Evolutionary conservation across 2,329 filamentous ascomycete species (phyloP), one percentile per base, ranked within the genome.

Genomic region (Curvularia sp.): DNA sequence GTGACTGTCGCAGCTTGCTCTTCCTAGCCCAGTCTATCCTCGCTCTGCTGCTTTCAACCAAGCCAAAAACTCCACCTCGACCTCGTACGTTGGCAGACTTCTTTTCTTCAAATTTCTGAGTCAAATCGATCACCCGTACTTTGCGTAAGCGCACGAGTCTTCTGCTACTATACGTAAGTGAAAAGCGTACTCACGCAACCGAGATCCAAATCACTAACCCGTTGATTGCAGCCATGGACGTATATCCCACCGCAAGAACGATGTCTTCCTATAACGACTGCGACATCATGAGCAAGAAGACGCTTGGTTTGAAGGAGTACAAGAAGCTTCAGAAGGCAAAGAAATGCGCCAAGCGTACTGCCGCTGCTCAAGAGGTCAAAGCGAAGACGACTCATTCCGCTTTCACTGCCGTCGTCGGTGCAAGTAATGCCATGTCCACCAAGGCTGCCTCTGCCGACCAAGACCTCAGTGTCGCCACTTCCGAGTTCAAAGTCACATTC

Each of bases 291-390:
- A 47, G 1, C 39, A 60, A 60, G 33, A 60, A 55, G 54, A 24
- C 4, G n/a, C 55, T 58, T 24, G 51, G 52, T 6, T 20, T 61
- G 15, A 56, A 56, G 35, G 33, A 43, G 6, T 42, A 56, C 35
- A 58, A 58, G 35, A 58, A 49, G 55, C 24, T 41, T 5, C 51
- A 61, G 28, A 63, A 58, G 53, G 38, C 53, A 33, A 63, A 56
- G 33, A 35, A 31, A 3, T 13, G 33, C 0, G 41, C 48, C 1
- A 55, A 58, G 24, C 58, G 60, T 28, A 33, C 22, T 18, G 51
- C 52, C 6, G 48, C 49, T 8, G 49, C 57, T 9, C 46, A 49
- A 8, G 43, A 51, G 18, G 10, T 1, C 15, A 42, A 49, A 20
- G 18, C 3, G 7, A 55, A 35, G 4, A 49, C 33, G 6, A 9